A percentile compares a stretch with the other conserved stretches of the same genome.
Conservation (phyloP, 2,329 filamentous ascomycete species). For the Sporothrix curviconia region DNA sequence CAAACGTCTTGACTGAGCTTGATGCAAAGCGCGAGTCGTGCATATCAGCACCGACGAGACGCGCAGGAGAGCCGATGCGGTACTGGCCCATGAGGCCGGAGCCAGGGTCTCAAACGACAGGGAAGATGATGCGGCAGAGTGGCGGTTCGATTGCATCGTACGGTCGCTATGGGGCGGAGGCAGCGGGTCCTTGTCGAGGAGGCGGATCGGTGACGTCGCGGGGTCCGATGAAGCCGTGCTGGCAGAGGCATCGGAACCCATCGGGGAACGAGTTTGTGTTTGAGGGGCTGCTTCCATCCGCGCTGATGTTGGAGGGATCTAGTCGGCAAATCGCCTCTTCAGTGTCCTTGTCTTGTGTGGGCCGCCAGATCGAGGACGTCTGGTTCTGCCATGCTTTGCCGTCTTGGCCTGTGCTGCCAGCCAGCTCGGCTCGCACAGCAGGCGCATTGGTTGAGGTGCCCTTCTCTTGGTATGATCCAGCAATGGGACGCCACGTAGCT, state of each 20-base stretch:
- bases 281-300: no score
- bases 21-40: constrained; percentile 32
- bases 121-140: constrained; percentile 29
- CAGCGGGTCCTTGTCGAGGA: neutral
- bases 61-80: constrained; percentile 32
- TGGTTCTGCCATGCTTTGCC: no score
- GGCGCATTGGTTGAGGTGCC: constrained; percentile 30
- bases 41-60: constrained; percentile 32
- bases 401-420: neutral
- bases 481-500: constrained; percentile 34
- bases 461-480: constrained; percentile 36
- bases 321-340: no score
- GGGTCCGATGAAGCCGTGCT: no score
- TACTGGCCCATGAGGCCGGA: constrained; percentile 34
- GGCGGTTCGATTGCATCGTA: constrained; percentile 24
- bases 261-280: no score
- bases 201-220: no score
- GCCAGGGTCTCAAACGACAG: constrained; percentile 34
- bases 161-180: neutral
- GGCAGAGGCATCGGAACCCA: no score
- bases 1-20: constrained; percentile 29
- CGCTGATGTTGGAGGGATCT: no score
- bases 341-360: no score
- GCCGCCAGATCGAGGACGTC: no score
- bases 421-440: constrained; percentile 8